Conservation (phyloP, 202 grass and related monocot genomes). For the Miscanthus sacchariflorus region DNA sequence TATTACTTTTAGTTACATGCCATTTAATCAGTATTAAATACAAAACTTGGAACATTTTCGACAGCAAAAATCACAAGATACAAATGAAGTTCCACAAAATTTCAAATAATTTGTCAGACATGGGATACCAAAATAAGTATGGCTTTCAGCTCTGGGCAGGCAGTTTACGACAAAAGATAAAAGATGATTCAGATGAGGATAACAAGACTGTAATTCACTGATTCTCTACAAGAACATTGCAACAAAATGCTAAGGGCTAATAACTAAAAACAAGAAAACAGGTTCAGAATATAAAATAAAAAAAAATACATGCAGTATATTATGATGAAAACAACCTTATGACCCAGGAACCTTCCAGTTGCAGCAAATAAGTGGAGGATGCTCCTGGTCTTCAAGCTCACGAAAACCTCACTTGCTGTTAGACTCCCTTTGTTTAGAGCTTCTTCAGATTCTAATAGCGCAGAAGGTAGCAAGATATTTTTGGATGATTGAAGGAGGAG, state of each 20-base stretch:
- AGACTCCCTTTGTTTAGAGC: constrained; percentile 77
- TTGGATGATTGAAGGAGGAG: constrained; percentile 88
- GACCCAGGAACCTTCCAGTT: constrained; percentile 73
- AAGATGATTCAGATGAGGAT: constrained; percentile 27
- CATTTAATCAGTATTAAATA: constrained; percentile 9
- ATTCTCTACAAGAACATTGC: constrained; percentile 2
- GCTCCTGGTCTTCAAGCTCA: constrained; percentile 80
- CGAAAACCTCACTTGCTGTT: constrained; percentile 73
- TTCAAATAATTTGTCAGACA: background rate
- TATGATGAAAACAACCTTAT: constrained; percentile 72
- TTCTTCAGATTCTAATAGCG: constrained; percentile 70
- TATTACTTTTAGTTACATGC: background rate
- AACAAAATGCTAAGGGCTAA: constrained; percentile 37
- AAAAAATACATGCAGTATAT: constrained; percentile 12
- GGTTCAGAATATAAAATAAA: background rate
- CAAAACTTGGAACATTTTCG: background rate
- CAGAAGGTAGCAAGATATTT: constrained; percentile 71
- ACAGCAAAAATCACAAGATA: background rate
- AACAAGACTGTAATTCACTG: constrained; percentile 14
- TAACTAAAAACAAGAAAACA: constrained; percentile 35
- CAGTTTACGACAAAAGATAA: constrained; percentile 29
- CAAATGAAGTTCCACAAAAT: constrained; percentile 13
- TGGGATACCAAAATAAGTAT: constrained; percentile 23
- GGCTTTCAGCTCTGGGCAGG: constrained; percentile 11
- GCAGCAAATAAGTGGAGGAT: constrained; percentile 87